These are phyloP conservation scores for Aquilaria yunnanensis DNA, from an alignment of 345 rosid genomes.

Conservation along the genomic window DNA sequence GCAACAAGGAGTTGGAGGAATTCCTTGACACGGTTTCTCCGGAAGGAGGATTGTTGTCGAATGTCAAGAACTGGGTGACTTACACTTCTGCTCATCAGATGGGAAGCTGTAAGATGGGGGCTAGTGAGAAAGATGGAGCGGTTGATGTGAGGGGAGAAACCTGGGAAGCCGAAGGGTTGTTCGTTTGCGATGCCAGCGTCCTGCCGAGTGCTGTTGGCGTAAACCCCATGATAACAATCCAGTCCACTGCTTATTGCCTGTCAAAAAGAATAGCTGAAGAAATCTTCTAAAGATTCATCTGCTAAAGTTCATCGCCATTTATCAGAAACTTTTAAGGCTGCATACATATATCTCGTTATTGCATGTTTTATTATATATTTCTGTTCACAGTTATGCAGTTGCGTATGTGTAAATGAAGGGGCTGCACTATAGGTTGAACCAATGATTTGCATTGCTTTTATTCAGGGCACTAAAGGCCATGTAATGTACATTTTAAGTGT, in stretches of 20 bases:
- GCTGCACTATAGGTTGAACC: no score
- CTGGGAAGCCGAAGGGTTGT: slow-evolving; percentile 63
- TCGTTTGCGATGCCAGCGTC: slow-evolving; percentile 59
- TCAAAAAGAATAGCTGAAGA: slow-evolving; percentile 21
- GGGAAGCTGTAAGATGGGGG: slow-evolving; percentile 73
- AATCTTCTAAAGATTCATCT: slow-evolving; percentile 5
- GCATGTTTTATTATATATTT: no score
- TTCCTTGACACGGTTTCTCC: slow-evolving; percentile 37
- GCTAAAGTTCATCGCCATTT: no score
- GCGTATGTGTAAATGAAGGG: no score
- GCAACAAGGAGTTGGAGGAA: slow-evolving; percentile 31
- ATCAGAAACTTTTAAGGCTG: no score
- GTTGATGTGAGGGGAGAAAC: slow-evolving; percentile 57
- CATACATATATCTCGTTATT: no score
- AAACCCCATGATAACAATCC: slow-evolving; percentile 65
- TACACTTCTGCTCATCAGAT: slow-evolving; percentile 59
- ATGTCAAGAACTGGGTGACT: slow-evolving; percentile 27
- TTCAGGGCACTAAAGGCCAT: no score
- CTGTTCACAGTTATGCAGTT: no score
- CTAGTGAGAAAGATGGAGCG: slow-evolving; percentile 39
- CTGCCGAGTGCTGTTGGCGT: slow-evolving; percentile 62
- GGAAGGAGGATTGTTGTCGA: slow-evolving; percentile 28
- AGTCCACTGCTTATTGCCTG: slow-evolving; percentile 47
- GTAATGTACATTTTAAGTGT: no score
- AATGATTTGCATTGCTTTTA: no score